Conservation (phyloP, 2,329 filamentous ascomycete genomes). For the Diaporthe longicolla region DNA sequence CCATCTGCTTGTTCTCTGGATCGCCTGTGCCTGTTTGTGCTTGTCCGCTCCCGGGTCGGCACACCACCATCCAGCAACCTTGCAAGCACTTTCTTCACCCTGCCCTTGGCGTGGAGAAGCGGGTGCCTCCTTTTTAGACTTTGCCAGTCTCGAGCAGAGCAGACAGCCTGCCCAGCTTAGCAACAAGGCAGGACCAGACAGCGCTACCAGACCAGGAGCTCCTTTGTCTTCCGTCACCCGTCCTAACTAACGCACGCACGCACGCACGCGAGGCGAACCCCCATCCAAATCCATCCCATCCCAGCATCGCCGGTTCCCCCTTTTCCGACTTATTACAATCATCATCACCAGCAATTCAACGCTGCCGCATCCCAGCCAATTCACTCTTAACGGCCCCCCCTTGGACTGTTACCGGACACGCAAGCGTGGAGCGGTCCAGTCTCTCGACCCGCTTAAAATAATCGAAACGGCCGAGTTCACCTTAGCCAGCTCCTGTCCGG, state of each 20-base stretch:
- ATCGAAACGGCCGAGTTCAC: conserved; percentile 36
- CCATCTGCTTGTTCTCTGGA: conserved; percentile 27
- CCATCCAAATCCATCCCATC: conserved; percentile 34
- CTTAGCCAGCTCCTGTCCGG: conserved; percentile 35
- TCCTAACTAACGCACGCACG: not conserved
- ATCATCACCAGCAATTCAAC: conserved; percentile 34
- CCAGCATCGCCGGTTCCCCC: conserved; percentile 24
- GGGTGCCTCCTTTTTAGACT: conserved; percentile 34
- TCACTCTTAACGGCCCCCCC: conserved; percentile 24
- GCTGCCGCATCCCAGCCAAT: conserved; percentile 23
- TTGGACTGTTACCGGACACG: conserved; percentile 27
- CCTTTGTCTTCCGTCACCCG: conserved; percentile 35
- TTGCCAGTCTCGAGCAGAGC: conserved; percentile 14
- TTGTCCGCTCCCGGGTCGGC: conserved; percentile 19
- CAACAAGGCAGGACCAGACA: not conserved
- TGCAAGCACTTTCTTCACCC: conserved; percentile 12
- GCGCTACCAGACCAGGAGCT: conserved; percentile 27
- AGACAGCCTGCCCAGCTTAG: not conserved
- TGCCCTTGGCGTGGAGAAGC: conserved; percentile 35
- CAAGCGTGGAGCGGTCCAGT: conserved; percentile 37
- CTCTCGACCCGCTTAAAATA: conserved; percentile 38
- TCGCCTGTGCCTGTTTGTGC: conserved; percentile 4
- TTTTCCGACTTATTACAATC: conserved; percentile 36
- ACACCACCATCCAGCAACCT: conserved; percentile 34
- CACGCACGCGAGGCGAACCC: conserved; percentile 12